Evolutionary conservation across 306 rosid species (phyloP).

Genomic region (Sophora flavescens): DNA sequence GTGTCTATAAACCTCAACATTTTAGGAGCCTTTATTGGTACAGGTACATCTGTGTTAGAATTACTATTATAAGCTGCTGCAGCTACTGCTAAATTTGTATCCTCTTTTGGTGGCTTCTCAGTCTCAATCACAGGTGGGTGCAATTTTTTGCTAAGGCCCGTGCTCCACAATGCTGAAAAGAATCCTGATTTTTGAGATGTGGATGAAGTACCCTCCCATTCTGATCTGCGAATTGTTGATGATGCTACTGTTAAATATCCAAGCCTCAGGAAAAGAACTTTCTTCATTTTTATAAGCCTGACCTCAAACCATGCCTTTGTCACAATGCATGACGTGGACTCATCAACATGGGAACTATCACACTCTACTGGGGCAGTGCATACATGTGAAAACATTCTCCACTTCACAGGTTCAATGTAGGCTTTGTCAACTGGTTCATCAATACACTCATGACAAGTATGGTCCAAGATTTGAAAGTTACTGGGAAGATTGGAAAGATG

Average conservation of each 20-base stretch:
- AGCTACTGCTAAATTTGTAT: conserved; percentile 51
- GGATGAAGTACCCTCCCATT: conserved; percentile 64
- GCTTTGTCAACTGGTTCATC: conserved; percentile 52
- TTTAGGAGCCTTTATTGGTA: conserved; percentile 61
- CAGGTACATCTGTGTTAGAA: conserved; percentile 48
- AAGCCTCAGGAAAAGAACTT: conserved; percentile 68
- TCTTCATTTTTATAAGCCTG: conserved; percentile 57
- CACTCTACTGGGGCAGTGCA: conserved; percentile 68
- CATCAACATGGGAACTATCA: conserved; percentile 49
- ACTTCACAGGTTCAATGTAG: conserved; percentile 68
- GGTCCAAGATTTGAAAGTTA: conserved; percentile 51
- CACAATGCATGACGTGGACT: conserved; percentile 54
- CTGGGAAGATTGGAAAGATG: conserved; percentile 70
- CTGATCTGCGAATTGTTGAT: conserved; percentile 59
- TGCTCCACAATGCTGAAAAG: conserved; percentile 62
- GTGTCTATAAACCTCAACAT: conserved; percentile 61
- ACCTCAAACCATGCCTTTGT: conserved; percentile 75
- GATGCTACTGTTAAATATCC: conserved; percentile 63
- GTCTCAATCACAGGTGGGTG: conserved; percentile 43
- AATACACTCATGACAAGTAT: conserved; percentile 44
- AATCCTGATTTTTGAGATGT: conserved; percentile 64
- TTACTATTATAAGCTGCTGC: conserved; percentile 61
- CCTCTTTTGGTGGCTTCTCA: conserved; percentile 55
- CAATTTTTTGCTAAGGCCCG: conserved; percentile 64
- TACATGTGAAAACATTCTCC: conserved; percentile 68